Evolutionary conservation across 495 filamentous ascomycete genomes (phyloP), one percentile per base, ranked within the genome.

Genomic region (Antarctomyces pellizariae): DNA sequence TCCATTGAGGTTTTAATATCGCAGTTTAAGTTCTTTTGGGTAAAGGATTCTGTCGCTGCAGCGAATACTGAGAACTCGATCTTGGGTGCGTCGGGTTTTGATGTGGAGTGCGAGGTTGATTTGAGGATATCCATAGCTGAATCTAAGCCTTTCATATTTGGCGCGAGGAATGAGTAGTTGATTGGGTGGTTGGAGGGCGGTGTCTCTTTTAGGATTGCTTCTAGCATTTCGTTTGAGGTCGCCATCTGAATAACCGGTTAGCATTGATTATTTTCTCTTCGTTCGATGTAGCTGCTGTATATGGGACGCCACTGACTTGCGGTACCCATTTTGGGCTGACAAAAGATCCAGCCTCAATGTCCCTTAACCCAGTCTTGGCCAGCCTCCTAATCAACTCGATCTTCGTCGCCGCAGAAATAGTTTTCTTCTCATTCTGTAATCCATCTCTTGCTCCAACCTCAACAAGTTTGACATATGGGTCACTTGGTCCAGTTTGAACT

Each of bases 321-420:
- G 86, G 86, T 12, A 93, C 82, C 86, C 86, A 95, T 75, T 91
- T 93, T 5, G 82, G 83, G 26, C 75, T 63, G 5, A 95, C 84
- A 46, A 97, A 97, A 2, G 79, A 82, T 2, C 86, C 86, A 13
- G 86, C 86, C 48, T 97, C 86, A 35, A 97, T 92, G 23, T 72
- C 75, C 3, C 59, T 62, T 12, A 97, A 53, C 0, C 86, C 86
- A 0, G 84, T 86, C 38, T 64, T 65, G n/a, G 82, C 75, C 22
- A 97, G 53, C 30, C 64, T 58, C 36, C 70, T 55, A 26, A 93
- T 74, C 30, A 95, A 49, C 34, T 90, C 67, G 18, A 95, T 61
- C 49, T 95, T 97, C 2, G 75, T 91, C 20, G 64, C 62, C 30
- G 83, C 52, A 11, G 76, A 52, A 33, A 97, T 77, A 2, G 62